Conservation (phyloP, 2,329 filamentous ascomycete genomes). For the Mycocentrospora acerina region DNA sequence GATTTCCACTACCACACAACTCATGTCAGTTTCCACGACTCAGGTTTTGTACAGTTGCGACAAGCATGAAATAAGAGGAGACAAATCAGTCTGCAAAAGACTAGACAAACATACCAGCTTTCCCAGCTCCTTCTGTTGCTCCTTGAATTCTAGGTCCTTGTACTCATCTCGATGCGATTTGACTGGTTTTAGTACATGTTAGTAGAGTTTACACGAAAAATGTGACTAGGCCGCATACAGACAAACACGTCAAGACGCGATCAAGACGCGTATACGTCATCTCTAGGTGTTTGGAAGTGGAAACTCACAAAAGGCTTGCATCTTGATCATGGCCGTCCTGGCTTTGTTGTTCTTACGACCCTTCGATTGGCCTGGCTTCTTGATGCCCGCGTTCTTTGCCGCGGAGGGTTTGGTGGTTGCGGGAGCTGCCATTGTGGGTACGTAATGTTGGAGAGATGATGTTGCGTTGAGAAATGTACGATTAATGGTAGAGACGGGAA, state of each 20-base stretch:
- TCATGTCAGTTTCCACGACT: too few relatives aligned
- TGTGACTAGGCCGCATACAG: neutral
- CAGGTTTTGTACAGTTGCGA: too few relatives aligned
- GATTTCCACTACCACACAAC: constrained; percentile 42
- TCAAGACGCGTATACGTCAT: constrained; percentile 1
- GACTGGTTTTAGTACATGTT: constrained; percentile 27
- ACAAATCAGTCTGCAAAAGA: constrained; percentile 7
- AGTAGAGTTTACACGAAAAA: constrained; percentile 7
- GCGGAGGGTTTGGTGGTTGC: constrained; percentile 28
- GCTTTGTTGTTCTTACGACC: constrained; percentile 28
- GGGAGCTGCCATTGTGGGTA: constrained; percentile 26
- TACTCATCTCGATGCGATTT: constrained; percentile 39
- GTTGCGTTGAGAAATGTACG: neutral
- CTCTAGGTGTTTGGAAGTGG: neutral
- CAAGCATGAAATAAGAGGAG: too few relatives aligned
- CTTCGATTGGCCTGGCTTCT: constrained; percentile 25
- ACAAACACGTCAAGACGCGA: constrained; percentile 19
- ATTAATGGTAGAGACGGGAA: neutral
- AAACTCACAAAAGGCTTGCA: constrained; percentile 41
- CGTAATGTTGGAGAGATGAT: neutral
- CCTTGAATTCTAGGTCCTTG: constrained; percentile 36
- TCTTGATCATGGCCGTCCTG: constrained; percentile 33
- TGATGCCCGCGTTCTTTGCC: constrained; percentile 27
- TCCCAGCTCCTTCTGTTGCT: constrained; percentile 41
- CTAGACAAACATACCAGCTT: constrained; percentile 27